Evolutionary conservation across 768 basidiomycete genomes (phyloP), one percentile per base, ranked within the genome.

Genomic region (Leccinum broughii): DNA sequence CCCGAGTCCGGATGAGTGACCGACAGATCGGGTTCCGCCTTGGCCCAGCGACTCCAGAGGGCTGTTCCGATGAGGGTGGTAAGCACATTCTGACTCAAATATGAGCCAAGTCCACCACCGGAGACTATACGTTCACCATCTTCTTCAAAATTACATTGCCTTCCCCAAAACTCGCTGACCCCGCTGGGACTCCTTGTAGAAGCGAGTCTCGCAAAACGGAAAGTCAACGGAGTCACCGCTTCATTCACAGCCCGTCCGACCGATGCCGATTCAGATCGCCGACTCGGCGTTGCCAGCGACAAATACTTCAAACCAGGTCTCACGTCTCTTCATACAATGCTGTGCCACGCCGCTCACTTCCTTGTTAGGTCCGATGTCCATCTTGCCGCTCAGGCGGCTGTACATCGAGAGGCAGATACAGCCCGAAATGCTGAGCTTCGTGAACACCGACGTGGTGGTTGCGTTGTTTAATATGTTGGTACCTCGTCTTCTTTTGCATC

Each of bases 181-280:
- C 96, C 96, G 5, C 80, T 98, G 11, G 96, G 96, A 0, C 78
- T 98, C 0, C 81, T 98, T 17, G 96, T 94, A 0, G 95, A 98
- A 70, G 92, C 93, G 0, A 92, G 89, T 67, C 76, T 92, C 28
- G 89, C 88, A 1, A 91, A 89, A 65, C 82, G 90, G 6, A 78
- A 85, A 28, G 85, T 84, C 1, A 82, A 86, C 50, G 80, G 80
- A 0, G 76, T 77, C 6, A 73, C 78, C 30, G 68, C 77, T 3
- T 78, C 76, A 1, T 68, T 83, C 54, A 71, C 75, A 17, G 79
- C 80, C 3, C 73, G 79, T 58, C 66, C 72, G 24, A 58, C 74
- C 3, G 72, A 77, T 2, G 66, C 70, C 2, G 78, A 75, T 50
- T 77, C 77, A 50, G 73, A 77, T 28, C 79, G 77, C 14, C 85